Evolutionary conservation across 139 green algal species (phyloP).

Genomic region (Chara braunii): DNA sequence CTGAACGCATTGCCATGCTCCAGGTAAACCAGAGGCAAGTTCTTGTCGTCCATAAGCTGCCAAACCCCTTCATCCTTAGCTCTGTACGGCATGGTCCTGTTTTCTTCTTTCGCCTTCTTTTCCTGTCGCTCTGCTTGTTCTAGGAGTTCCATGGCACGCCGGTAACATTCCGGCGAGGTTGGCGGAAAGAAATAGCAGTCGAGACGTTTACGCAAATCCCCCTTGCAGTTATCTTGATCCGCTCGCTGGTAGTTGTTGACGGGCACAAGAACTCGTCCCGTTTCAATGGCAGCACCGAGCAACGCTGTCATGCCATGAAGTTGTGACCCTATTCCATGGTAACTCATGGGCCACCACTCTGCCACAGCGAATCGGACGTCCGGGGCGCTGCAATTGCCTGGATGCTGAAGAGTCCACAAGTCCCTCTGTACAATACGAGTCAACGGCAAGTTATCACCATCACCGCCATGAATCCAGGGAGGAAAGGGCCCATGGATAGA

Average conservation of each 20-base stretch:
- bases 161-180: not conserved
- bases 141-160: not conserved
- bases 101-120: no score
- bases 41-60: no score
- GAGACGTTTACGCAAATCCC: not conserved
- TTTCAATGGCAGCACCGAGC: no score
- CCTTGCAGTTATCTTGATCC: not conserved
- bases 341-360: no score
- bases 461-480: constrained; percentile 5
- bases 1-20: no score
- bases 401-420: constrained; percentile 22
- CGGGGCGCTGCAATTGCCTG: not conserved
- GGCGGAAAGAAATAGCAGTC: constrained; percentile 5
- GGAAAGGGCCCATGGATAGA: constrained; percentile 15
- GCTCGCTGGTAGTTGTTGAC: constrained; percentile 1
- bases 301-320: no score
- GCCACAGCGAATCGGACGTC: no score
- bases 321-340: no score
- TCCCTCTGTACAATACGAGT: constrained; percentile 14
- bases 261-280: constrained; percentile 7
- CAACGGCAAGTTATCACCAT: constrained; percentile 13
- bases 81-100: not conserved
- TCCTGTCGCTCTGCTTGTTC: no score
- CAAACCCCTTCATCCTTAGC: no score
- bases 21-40: not conserved